Base-by-base conservation (phyloP, 2,329 filamentous ascomycete genomes). In the Stachybotrys chartarum region DNA sequence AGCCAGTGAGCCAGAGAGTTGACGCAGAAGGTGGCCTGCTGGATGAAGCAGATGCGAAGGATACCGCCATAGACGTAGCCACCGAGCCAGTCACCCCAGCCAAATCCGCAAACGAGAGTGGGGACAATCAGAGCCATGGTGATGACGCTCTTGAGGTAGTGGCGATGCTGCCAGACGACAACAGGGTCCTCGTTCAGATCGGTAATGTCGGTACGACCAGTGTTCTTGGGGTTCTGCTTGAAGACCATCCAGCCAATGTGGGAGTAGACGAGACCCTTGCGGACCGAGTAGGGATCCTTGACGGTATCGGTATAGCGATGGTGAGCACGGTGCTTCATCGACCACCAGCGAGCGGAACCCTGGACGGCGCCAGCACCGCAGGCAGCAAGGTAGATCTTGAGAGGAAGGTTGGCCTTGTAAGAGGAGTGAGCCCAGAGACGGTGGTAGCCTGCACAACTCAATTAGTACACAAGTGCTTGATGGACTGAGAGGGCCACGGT, bases 231-330 rank as follows among this genome's bases (percentile, higher is more conserved):
- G 78, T 95, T 93, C 77, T 95, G 90, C 81, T 93, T 93, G 81
- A 95, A 85, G 67, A 95, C 75, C 89, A 95, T 94, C 90, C 90
- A 95, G 66, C 90, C 90, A 56, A 95, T 78, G 76, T 75, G 69
- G 16, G 84, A 91, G 81, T 92, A 93, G 63, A 91, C 75, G 52
- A 94, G 81, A 63, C 90, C 90, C 80, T 95, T 95, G 75, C 89
- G 86, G 64, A 95, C 90, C 30, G 88, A 92, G 79, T 95, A 95
- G 52, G 90, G 91, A 64, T 95, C 90, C 79, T 94, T 94, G 44
- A 92, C 88, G 67, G 90, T 95, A 70, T 95, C 91, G 77, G 91
- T 95, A 72, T 94, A 95, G 66, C 91, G 84, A 80, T 95, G 90
- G 73, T 95, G 90, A 66, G 90, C 88, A 63, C 91, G 86, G 77